Evolutionary conservation across 371 early-diverging fungal genomes (phyloP), one percentile per base, ranked within the genome.

Genomic region (Batkoa obscura): DNA sequence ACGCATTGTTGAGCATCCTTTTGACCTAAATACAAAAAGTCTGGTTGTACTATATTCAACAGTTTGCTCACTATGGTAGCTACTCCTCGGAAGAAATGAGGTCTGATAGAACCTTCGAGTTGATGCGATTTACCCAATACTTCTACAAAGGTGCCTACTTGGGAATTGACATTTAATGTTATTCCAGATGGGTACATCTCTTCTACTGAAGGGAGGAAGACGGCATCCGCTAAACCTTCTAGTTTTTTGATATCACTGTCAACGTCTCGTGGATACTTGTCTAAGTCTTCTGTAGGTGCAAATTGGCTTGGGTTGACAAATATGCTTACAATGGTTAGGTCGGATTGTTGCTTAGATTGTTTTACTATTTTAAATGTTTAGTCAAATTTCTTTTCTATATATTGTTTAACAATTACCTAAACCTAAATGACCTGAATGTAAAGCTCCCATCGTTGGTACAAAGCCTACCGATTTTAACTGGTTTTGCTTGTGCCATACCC

Each of bases 261-360:
- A 15, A 84, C 66, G 0, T 91, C 89, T 41, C 94, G 81, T 23
- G 97, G 97, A 61, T 97, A 97, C 42, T 75, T 73, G 55, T 74
- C 82, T 31, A 94, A 72, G 61, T 97, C 97, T 66, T 97, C 97
- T 55, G 81, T 79, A 0, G 94, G 94, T 0, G 94, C 90, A 64
- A 97, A 97, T 62, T 96, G 97, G 2, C 94, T 84, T 15, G 97
- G 97, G 60, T 96, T 96, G 30, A 96, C 97, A 71, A 94, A 96
- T 50, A 96, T 87, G 46, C 83, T 80, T 31, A 89, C 72, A 0
- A 88, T 83, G 3, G 89, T 86, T 15, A 68, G 60, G 53, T 84
- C 81, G 66, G 81, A 79, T 30, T 73, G 61, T 46, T 65, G 12
- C 5, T 72, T 68, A 0, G 91, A 90, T 8, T 63, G 62, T 33